These are phyloP conservation scores for Abrus pulchellus DNA, from an alignment of 306 rosid genomes.

Conservation along the genomic window DNA sequence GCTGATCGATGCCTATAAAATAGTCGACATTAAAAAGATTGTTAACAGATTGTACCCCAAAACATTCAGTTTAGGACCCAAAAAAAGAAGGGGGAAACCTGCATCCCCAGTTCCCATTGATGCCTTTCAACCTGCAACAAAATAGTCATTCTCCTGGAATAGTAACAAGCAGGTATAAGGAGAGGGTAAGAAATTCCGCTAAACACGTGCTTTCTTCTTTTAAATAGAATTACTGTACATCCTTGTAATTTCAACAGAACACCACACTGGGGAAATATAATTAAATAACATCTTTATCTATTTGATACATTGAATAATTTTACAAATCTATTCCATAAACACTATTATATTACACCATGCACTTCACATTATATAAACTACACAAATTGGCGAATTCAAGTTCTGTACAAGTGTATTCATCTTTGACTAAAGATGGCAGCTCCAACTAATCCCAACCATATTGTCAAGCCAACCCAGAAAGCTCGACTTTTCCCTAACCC, in stretches of 20 bases:
- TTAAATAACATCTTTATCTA: slow-evolving; percentile 27
- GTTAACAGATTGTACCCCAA: no score
- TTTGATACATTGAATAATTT: slow-evolving; percentile 39
- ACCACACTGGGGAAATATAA: slow-evolving; percentile 20
- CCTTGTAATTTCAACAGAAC: slow-evolving; percentile 8
- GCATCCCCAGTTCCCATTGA: neutral
- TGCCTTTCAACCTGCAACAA: neutral
- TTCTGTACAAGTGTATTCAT: slow-evolving; percentile 52
- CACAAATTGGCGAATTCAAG: slow-evolving; percentile 49
- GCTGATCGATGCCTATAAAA: no score
- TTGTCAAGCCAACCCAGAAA: slow-evolving; percentile 84
- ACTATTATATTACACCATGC: slow-evolving; percentile 44
- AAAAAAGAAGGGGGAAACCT: neutral
- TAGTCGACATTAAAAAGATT: no score
- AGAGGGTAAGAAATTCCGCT: slow-evolving; percentile 2
- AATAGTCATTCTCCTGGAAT: neutral
- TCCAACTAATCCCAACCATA: slow-evolving; percentile 96
- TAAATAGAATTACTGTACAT: neutral
- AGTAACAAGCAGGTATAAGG: neutral
- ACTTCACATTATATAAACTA: slow-evolving; percentile 38
- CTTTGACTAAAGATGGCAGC: slow-evolving; percentile 80
- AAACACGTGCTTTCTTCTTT: neutral
- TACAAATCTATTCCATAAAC: slow-evolving; percentile 34
- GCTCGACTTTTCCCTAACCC: slow-evolving; percentile 73
- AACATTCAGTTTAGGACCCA: no score